These are phyloP conservation scores for Candida tammaniensis DNA, from an alignment of 805 yeast species.

Conservation along the genomic window DNA sequence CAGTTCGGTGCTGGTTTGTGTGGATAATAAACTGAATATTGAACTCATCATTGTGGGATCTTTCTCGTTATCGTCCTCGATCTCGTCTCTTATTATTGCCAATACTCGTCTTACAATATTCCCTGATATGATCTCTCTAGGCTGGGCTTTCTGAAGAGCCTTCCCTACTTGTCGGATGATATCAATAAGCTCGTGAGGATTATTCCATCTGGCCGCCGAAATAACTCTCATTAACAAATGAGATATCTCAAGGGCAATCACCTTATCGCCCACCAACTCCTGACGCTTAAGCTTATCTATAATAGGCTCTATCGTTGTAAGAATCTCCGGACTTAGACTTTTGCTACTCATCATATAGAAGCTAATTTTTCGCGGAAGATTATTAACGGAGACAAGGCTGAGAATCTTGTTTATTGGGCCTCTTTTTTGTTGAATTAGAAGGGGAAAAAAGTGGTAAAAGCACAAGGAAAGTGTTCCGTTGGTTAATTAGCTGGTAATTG, in stretches of 20 bases:
- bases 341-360: not conserved
- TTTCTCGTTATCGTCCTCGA: slow-evolving; percentile 41
- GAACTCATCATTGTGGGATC: slow-evolving; percentile 64
- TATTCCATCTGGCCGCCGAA: slow-evolving; percentile 85
- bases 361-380: not conserved
- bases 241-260: slow-evolving; percentile 82
- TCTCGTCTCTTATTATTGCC: slow-evolving; percentile 83
- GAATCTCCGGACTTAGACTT: slow-evolving; percentile 25
- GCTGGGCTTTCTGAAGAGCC: slow-evolving; percentile 73
- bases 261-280: slow-evolving; percentile 76
- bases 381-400: no score
- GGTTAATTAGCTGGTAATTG: not conserved
- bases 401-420: no score
- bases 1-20: slow-evolving; percentile 22
- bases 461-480: not conserved
- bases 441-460: no score
- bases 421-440: no score
- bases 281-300: slow-evolving; percentile 69
- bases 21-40: slow-evolving; percentile 81
- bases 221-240: slow-evolving; percentile 84
- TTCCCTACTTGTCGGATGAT: slow-evolving; percentile 75
- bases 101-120: slow-evolving; percentile 87
- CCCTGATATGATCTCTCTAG: slow-evolving; percentile 85
- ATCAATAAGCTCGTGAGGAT: slow-evolving; percentile 66
- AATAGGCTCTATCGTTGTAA: slow-evolving; percentile 35